A percentile compares a stretch with the other conserved stretches of the same genome.
These are phyloP conservation scores for Bruguiera gymnorhiza DNA, from an alignment of 345 rosid species.

Conservation along the genomic window DNA sequence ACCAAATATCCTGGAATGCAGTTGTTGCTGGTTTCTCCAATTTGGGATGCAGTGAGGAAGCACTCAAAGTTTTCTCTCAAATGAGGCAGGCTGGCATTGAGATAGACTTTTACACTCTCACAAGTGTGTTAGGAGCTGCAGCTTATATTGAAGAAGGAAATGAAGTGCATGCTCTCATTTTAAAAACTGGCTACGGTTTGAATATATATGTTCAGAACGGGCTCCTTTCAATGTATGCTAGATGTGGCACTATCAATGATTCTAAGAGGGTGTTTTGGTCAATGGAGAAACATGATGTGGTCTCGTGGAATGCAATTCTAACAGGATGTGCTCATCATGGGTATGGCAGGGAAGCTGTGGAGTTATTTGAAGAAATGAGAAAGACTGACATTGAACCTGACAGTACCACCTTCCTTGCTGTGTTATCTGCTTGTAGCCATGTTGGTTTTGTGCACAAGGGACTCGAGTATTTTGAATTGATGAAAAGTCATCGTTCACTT, in stretches of 20 bases:
- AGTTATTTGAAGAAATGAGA: conserved; percentile 37
- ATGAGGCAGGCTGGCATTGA: conserved; percentile 28
- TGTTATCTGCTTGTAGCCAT: conserved; percentile 40
- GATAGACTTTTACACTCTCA: conserved; percentile 28
- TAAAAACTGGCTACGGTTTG: conserved; percentile 27
- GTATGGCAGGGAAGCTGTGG: conserved; percentile 26
- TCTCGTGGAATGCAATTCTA: conserved; percentile 43
- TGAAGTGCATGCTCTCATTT: conserved; percentile 32
- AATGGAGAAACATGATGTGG: conserved; percentile 28
- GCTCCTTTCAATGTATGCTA: conserved; percentile 39
- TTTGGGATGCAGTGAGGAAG: conserved; percentile 25
- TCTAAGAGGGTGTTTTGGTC: conserved; percentile 26
- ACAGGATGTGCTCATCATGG: conserved; percentile 35
- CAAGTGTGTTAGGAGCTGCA: conserved; percentile 32
- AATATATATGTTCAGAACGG: conserved; percentile 30
- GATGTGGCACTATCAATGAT: conserved; percentile 31
- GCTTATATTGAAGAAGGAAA: conserved; percentile 31
- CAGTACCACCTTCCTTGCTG: conserved; percentile 35
- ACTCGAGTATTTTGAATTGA: conserved; percentile 31
- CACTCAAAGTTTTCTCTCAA: conserved; percentile 24
- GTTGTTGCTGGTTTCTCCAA: conserved; percentile 34
- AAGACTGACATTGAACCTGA: conserved; percentile 28
- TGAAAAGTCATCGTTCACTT: conserved; percentile 12
- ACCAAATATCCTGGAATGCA: conserved; percentile 42
- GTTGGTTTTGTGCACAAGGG: conserved; percentile 39